Percentiles rank a stretch among this genome's conserved stretches.
These are phyloP conservation scores for Tolypocladium paradoxum DNA, from an alignment of 2,329 filamentous ascomycete genomes.

Conservation along the genomic window DNA sequence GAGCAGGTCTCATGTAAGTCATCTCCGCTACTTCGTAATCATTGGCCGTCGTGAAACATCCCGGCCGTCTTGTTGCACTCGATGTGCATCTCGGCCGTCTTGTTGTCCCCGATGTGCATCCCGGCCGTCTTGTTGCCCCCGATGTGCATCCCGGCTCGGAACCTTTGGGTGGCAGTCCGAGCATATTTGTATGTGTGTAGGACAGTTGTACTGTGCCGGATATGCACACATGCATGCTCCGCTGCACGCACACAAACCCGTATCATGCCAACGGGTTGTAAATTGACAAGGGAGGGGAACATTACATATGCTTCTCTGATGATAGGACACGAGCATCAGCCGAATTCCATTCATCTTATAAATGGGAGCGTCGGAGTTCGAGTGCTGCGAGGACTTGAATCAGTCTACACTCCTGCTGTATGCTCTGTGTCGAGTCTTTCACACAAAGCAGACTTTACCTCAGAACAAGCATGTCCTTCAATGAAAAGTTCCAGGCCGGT, in stretches of 20 bases:
- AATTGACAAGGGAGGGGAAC: no score
- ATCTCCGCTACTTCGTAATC: no score
- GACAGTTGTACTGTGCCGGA: not conserved
- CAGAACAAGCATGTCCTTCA: constrained; percentile 16
- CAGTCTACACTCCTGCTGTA: not conserved
- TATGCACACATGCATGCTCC: not conserved
- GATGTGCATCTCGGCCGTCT: no score
- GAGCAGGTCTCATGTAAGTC: no score
- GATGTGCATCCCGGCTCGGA: not conserved
- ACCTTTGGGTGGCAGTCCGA: not conserved
- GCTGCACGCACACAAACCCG: not conserved
- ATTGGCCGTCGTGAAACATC: no score
- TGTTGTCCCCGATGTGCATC: no score
- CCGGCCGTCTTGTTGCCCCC: no score
- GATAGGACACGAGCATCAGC: no score
- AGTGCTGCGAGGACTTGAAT: no score
- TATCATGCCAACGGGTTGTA: not conserved
- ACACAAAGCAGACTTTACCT: not conserved
- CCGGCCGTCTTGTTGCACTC: no score
- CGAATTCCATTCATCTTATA: not conserved
- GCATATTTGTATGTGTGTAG: not conserved
- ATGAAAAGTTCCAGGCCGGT: constrained; percentile 26
- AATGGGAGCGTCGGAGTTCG: not conserved
- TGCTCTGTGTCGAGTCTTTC: not conserved
- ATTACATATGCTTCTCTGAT: not conserved